These are phyloP conservation scores for rapeseed (Brassica napus) DNA, from an alignment of 345 rosid genomes.

Conservation along the genomic window DNA sequence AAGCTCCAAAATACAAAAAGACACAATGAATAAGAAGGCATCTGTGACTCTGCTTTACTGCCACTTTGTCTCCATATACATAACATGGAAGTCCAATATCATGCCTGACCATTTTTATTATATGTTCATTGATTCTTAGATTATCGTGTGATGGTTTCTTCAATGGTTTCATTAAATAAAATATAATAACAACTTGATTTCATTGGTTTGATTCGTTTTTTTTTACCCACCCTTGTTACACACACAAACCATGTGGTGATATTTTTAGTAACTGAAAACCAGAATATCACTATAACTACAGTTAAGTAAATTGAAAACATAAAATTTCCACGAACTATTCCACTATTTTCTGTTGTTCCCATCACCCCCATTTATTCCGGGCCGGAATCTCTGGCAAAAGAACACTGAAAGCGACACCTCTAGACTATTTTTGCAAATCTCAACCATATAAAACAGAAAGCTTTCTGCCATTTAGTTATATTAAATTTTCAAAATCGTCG, in stretches of 20 bases:
- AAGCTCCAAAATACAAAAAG: neutral
- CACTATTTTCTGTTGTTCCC: neutral
- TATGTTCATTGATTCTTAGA: neutral
- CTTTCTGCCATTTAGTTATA: neutral
- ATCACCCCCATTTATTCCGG: neutral
- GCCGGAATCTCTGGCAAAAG: neutral
- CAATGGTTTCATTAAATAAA: neutral
- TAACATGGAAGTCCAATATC: neutral
- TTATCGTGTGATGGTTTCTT: neutral
- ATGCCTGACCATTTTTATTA: neutral
- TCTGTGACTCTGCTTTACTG: constrained; percentile 6
- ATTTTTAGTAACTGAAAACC: neutral
- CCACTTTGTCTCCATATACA: neutral
- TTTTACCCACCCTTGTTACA: too few relatives aligned
- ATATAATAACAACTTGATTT: neutral
- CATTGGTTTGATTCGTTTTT: neutral
- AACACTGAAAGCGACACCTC: neutral
- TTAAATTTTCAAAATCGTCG: neutral
- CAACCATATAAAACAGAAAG: neutral
- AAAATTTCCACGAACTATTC: neutral
- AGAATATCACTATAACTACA: neutral
- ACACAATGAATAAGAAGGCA: neutral
- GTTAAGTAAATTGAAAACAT: neutral
- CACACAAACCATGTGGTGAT: neutral
- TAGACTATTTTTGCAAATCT: neutral